Conservation (phyloP, 2,329 filamentous ascomycete species). For the Cordyceps fumosorosea region DNA sequence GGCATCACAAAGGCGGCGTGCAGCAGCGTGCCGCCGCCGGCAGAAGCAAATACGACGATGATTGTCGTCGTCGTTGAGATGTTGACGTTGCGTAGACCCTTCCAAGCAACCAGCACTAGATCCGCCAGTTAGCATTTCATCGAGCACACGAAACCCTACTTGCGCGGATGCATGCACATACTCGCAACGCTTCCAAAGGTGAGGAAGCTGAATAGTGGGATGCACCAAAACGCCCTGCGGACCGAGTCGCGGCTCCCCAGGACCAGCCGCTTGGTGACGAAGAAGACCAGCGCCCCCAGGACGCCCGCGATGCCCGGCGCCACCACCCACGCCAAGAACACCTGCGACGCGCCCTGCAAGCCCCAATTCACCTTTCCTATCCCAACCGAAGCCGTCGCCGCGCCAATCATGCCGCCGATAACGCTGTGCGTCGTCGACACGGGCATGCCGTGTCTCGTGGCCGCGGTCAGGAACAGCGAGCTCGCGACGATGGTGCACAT, state of each 20-base stretch:
- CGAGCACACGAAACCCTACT: not conserved
- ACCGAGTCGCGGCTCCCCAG: constrained; percentile 25
- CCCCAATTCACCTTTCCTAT: constrained; percentile 31
- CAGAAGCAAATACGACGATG: constrained; percentile 37
- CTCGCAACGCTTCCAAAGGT: constrained; percentile 30
- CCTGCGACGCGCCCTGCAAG: constrained; percentile 30
- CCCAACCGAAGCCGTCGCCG: constrained; percentile 30
- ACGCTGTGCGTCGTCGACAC: constrained; percentile 50
- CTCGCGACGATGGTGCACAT: constrained; percentile 43
- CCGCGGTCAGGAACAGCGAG: constrained; percentile 46
- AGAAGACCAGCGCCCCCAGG: constrained; percentile 27
- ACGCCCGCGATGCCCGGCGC: constrained; percentile 29
- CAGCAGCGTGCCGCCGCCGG: constrained; percentile 34
- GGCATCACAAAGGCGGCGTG: constrained; percentile 44
- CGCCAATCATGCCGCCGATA: constrained; percentile 35
- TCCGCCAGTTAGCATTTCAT: constrained; percentile 12
- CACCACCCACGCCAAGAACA: constrained; percentile 33
- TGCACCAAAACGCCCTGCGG: constrained; percentile 27
- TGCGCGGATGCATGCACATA: constrained; percentile 17
- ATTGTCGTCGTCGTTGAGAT: constrained; percentile 20
- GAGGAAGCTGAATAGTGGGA: constrained; percentile 32
- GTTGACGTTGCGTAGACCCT: constrained; percentile 25
- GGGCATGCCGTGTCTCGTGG: constrained; percentile 44
- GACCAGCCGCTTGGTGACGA: constrained; percentile 28
- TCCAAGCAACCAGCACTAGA: constrained; percentile 47